Evolutionary conservation across 208 protist genomes (phyloP), one percentile per base, ranked within the genome.

Genomic region (Trypanosoma mega): DNA sequence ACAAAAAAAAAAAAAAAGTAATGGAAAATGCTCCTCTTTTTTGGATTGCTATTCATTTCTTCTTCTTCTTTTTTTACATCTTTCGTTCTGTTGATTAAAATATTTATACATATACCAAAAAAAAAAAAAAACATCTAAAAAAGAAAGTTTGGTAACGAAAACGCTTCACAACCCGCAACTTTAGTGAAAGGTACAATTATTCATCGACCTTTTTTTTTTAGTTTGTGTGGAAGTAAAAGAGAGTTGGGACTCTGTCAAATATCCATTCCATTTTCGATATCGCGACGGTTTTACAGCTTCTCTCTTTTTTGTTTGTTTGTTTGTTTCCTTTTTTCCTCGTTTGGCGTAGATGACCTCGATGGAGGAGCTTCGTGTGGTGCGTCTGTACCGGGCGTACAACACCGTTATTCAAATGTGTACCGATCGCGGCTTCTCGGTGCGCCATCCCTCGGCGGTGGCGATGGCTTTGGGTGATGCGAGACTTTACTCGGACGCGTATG

Each of bases 331-430:
- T 39, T 39, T 39, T 16, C 8, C 12, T 6, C 8, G 12, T 6
- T 6, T 12, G 34, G 34, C 6, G 12, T 29, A 18, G 21, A 94
- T 94, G 87, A 77, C 69, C 11, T 91, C 83, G 4, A 86, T 87
- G 23, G 69, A 79, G 44, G 82, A 92, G 49, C 61, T 94, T 16
- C 83, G 84, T 46, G 46, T 82, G 29, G 76, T 87, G 37, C 82
- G 85, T 5, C 44, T 92, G 16, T 95, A 87, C 53, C 85, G 88
- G 14, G 84, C 80, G n/a, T 82, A 76, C 55, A 90, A 91, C 67
- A 95, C 85, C 18, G 67, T 76, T 16, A 76, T 92, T 26, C 82
- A 87, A 44, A 69, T 95, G 51, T 90, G 82, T 52, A 68, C 73
- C 29, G 85, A 95, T 50, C 79, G 85, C 23, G 85, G 82, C 67